A percentile compares a stretch with the other conserved stretches of the same genome.
Evolutionary conservation across 768 basidiomycete genomes (phyloP).

Genomic region (Kwoniella dendrophila): DNA sequence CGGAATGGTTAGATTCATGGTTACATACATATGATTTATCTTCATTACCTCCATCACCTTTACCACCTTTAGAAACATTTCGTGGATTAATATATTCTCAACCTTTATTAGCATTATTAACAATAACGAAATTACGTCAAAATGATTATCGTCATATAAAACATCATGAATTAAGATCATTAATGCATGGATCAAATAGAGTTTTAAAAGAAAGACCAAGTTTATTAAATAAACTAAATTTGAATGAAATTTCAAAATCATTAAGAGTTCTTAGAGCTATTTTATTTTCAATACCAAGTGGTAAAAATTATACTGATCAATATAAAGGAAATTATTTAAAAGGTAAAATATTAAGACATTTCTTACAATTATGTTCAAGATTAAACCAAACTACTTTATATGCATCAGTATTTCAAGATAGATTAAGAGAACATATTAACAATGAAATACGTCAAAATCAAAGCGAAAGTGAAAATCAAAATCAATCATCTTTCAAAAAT

Average conservation of each 20-base stretch:
- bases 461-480: too few relatives aligned
- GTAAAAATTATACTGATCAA: background rate
- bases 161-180: conserved; percentile 9
- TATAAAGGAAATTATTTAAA: conserved; percentile 13
- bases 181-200: conserved; percentile 6
- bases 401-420: conserved; percentile 19
- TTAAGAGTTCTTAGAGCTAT: conserved; percentile 16
- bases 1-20: conserved; percentile 20
- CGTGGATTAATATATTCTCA: conserved; percentile 23
- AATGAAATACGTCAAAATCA: too few relatives aligned
- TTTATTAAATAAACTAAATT: background rate
- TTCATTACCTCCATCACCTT: conserved; percentile 21
- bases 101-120: conserved; percentile 20
- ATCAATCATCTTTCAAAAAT: background rate
- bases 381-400: conserved; percentile 15
- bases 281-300: conserved; percentile 6
- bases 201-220: conserved; percentile 4
- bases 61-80: conserved; percentile 27
- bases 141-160: conserved; percentile 9
- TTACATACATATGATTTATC: conserved; percentile 17
- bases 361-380: conserved; percentile 13
- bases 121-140: conserved; percentile 8
- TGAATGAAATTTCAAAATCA: conserved; percentile 2
- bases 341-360: conserved; percentile 10
- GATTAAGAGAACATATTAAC: conserved; percentile 9